Conservation (phyloP, 1,139 yeast species). For the Saccharomyces hybrid region DNA sequence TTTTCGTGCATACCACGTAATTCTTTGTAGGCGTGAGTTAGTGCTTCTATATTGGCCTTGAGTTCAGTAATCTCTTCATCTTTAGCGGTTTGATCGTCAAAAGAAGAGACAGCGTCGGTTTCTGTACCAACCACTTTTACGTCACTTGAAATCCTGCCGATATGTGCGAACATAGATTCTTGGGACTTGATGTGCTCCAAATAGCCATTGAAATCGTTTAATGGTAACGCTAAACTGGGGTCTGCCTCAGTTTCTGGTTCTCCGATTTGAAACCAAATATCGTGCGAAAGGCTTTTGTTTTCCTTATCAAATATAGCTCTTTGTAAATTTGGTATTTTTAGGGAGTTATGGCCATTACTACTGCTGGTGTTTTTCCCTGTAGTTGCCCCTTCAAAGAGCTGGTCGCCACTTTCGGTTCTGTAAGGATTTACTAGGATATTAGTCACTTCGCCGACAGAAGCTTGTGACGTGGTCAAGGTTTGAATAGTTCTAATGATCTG, state of each 20-base stretch:
- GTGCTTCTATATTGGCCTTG: slow-evolving; percentile 42
- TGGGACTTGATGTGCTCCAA: slow-evolving; percentile 42
- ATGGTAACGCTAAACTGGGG: slow-evolving; percentile 11
- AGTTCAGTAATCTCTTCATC: slow-evolving; percentile 32
- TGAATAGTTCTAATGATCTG: slow-evolving; percentile 66
- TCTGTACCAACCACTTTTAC: slow-evolving; percentile 20
- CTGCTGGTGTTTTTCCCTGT: neutral
- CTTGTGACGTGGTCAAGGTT: slow-evolving; percentile 36
- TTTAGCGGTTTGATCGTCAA: slow-evolving; percentile 12
- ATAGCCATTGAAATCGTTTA: slow-evolving; percentile 38
- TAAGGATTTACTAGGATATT: slow-evolving; percentile 28
- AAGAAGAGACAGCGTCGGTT: neutral
- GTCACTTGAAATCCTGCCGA: slow-evolving; percentile 36
- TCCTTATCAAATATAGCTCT: slow-evolving; percentile 43
- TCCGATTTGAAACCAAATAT: slow-evolving; percentile 42
- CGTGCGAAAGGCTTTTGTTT: slow-evolving; percentile 42
- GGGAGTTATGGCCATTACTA: slow-evolving; percentile 11
- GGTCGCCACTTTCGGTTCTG: neutral
- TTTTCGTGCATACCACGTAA: slow-evolving; percentile 56
- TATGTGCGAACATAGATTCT: slow-evolving; percentile 44
- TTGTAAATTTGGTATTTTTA: slow-evolving; percentile 48
- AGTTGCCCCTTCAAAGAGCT: neutral
- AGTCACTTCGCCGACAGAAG: slow-evolving; percentile 30
- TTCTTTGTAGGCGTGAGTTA: slow-evolving; percentile 52
- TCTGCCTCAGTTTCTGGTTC: slow-evolving; percentile 18